These are phyloP conservation scores for Helminthosporium solani DNA, from an alignment of 2,329 filamentous ascomycete species.

Conservation along the genomic window DNA sequence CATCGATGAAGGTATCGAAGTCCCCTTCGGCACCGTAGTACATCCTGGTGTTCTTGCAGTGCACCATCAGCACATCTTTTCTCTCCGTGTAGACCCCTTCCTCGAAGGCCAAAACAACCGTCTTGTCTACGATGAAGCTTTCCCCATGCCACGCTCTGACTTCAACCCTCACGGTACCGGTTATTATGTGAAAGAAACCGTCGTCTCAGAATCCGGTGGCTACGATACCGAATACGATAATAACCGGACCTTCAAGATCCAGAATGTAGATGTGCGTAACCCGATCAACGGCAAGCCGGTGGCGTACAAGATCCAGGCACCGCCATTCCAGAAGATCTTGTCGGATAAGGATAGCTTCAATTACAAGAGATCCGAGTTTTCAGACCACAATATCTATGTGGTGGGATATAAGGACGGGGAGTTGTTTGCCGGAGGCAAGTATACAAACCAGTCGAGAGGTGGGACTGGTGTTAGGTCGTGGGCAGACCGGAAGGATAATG, in stretches of 20 bases:
- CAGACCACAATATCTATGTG: conserved; percentile 60
- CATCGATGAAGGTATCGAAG: conserved; percentile 64
- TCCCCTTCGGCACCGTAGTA: conserved; percentile 68
- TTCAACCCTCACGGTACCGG: conserved; percentile 58
- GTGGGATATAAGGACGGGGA: conserved; percentile 59
- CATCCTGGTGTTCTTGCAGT: conserved; percentile 68
- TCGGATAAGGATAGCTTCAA: conserved; percentile 56
- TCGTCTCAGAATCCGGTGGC: conserved; percentile 51
- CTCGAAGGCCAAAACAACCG: conserved; percentile 50
- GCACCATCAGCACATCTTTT: conserved; percentile 77
- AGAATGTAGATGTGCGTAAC: conserved; percentile 48
- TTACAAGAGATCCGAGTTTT: conserved; percentile 60
- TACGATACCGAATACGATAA: conserved; percentile 50
- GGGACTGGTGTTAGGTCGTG: conserved; percentile 51
- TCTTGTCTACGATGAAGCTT: conserved; percentile 54
- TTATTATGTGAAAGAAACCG: conserved; percentile 50
- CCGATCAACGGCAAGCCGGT: conserved; percentile 51
- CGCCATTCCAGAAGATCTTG: conserved; percentile 53
- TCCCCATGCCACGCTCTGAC: conserved; percentile 59
- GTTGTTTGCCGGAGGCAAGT: conserved; percentile 60
- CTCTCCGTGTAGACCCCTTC: conserved; percentile 51
- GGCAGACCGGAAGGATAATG: conserved; percentile 54
- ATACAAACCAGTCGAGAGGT: conserved; percentile 61
- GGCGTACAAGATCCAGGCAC: conserved; percentile 53
- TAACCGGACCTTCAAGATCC: conserved; percentile 53